Evolutionary conservation across 2,329 filamentous ascomycete species (phyloP).

Genomic region (Sclerotinia borealis): DNA sequence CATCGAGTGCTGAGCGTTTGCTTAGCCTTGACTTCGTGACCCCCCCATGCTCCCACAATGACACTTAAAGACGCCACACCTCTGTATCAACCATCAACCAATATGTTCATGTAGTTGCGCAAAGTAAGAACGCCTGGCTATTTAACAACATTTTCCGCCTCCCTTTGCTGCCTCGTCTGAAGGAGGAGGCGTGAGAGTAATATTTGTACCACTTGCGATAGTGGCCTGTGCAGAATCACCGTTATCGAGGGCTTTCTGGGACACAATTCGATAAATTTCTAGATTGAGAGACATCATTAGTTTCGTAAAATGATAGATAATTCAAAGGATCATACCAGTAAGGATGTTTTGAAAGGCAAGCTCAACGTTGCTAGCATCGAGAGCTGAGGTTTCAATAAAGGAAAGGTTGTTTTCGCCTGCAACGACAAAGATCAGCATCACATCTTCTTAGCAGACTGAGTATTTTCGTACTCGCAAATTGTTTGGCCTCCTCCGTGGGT

Average conservation of each 20-base stretch:
- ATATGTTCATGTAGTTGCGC: conserved; percentile 15
- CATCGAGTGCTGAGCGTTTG: conserved; percentile 12
- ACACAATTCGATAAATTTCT: conserved; percentile 99
- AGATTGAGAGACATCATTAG: conserved; percentile 19
- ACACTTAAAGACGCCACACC: conserved; percentile 20
- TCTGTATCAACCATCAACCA: conserved; percentile 24
- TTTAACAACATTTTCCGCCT: conserved; percentile 70
- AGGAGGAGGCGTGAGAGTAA: conserved; percentile 80
- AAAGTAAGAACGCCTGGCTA: conserved; percentile 13
- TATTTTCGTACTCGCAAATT: conserved; percentile 74
- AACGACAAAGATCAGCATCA: conserved; percentile 27
- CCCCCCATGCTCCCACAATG: conserved; percentile 18
- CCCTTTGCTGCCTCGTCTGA: conserved; percentile 70
- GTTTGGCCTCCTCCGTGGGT: conserved; percentile 94
- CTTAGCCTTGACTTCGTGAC: conserved; percentile 15
- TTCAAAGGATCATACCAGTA: conserved; percentile 60
- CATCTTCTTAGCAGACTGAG: conserved; percentile 3
- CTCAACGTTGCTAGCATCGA: conserved; percentile 98
- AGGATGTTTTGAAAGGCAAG: conserved; percentile 99
- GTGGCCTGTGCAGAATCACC: conserved; percentile 76
- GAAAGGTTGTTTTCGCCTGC: conserved; percentile 94
- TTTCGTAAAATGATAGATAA: background rate
- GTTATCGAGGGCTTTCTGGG: conserved; percentile 91
- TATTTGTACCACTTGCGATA: conserved; percentile 72
- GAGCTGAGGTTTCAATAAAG: conserved; percentile 97